Evolutionary conservation across 768 basidiomycete species (phyloP), one percentile per base, ranked within the genome.

Genomic region (Exidia glandulosa): DNA sequence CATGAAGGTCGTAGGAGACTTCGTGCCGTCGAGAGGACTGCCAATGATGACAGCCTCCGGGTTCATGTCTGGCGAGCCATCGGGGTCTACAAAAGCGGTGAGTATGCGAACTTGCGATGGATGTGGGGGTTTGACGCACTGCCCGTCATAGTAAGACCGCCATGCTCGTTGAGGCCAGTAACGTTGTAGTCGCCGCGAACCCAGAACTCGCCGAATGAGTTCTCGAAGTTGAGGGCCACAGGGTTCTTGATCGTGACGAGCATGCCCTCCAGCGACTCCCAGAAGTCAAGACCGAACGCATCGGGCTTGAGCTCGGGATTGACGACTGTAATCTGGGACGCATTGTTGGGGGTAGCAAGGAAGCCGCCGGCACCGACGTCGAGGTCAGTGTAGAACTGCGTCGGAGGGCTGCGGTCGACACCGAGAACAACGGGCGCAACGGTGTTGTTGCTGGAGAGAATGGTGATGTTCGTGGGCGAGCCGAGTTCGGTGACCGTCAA

Each of bases 221-320:
- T 83, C 32, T 75, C 75, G 66, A 83, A 84, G 60, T 76, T 71
- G 4, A 78, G 65, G 3, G 79, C 75, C 4, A 72, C 68, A 2
- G 84, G 82, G 3, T 69, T 72, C 3, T 74, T 77, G 27, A 84
- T 72, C 0, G 76, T 77, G 27, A 86, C 82, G 2, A 85, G 70
- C 64, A 80, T 77, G 2, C 82, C 82, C 61, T 82, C 79, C 10
- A 86, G 73, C 64, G 80, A 82, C 65, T 81, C 76, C 82, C 83
- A 86, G 65, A 86, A 85, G 65, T 85, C 83, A 34, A 84, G 66
- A 6, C 83, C 84, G 60, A 73, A 84, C 48, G 73, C 68, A 30
- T 77, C 73, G 2, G 82, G 82, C 57, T 76, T 74, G 37, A 84
- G 67, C 4, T 75, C 74, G 6, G 76, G 70, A 62, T 85, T 80